Evolutionary conservation across 352 stramenopile genomes (phyloP), one percentile per base, ranked within the genome.

Genomic region (Chrysophaeum taylorii): DNA sequence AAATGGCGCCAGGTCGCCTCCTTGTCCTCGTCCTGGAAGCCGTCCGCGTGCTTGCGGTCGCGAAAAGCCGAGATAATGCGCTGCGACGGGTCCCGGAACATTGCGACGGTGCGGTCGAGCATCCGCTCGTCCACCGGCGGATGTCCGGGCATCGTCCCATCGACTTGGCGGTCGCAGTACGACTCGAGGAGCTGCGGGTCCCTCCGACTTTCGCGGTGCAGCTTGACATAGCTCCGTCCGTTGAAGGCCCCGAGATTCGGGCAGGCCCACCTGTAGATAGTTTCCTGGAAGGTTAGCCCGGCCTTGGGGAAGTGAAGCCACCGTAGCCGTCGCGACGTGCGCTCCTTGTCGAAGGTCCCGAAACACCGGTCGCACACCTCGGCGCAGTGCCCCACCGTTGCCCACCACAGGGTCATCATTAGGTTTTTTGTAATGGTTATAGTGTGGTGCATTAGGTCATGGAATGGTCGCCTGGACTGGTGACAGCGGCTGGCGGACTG

Each of bases 281-380:
- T 9, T 15, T 63, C 39, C 25, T 35, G 25, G 29, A 63, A 63
- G 27, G 52, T 39, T 15, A 15, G 14, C 27, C 52, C 52, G 29
- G 7, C 39, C 52, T 63, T 63, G 9, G 52, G 52, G 5, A 63
- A 2, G 52, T 63, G 52, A 12, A 63, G 52, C 52, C 52, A 63
- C 7, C 52, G 25, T 4, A 63, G 9, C n/a, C n/a, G n/a, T n/a
- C n/a, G n/a, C n/a, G n/a, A n/a, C n/a, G n/a, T n/a, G n/a, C n/a
- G n/a, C n/a, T n/a, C n/a, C n/a, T n/a, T n/a, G n/a, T n/a, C n/a
- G n/a, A n/a, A n/a, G n/a, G n/a, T n/a, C n/a, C n/a, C n/a, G n/a
- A n/a, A n/a, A n/a, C n/a, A n/a, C n/a, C n/a, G n/a, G n/a, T n/a
- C n/a, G n/a, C n/a, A n/a, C n/a, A n/a, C n/a, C n/a, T n/a, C n/a